phyloP scores from a whole-genome alignment of 2,329 filamentous ascomycete species.

The Mycosphaerella sp. region DNA sequence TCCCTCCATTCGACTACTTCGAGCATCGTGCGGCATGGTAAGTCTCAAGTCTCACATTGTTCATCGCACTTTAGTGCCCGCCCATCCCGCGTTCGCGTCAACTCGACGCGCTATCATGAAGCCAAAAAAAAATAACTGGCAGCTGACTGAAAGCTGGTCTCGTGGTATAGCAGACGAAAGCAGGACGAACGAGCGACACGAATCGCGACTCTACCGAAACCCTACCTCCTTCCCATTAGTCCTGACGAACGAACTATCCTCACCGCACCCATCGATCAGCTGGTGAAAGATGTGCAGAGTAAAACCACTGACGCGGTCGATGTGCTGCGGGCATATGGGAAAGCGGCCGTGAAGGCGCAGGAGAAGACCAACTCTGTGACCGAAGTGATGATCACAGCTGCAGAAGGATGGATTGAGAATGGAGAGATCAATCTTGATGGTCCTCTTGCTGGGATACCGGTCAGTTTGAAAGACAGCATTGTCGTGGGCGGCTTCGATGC shows the following conservation, averaged over 20 bases:
- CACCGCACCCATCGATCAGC: constrained; percentile 64
- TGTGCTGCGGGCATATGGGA: constrained; percentile 79
- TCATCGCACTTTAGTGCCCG: neutral
- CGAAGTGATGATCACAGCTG: constrained; percentile 72
- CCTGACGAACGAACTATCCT: constrained; percentile 60
- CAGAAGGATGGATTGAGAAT: constrained; percentile 61
- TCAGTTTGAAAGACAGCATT: constrained; percentile 73
- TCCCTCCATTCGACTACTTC: constrained; percentile 56
- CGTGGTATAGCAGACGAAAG: constrained; percentile 60
- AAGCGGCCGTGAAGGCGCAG: constrained; percentile 76
- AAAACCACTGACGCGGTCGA: constrained; percentile 59
- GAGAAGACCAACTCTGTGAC: constrained; percentile 84
- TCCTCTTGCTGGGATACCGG: constrained; percentile 77
- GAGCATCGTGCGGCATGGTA: constrained; percentile 68
- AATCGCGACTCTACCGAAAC: constrained; percentile 58
- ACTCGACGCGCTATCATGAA: neutral
- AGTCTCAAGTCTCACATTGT: constrained; percentile 23
- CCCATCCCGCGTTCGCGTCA: constrained; percentile 14
- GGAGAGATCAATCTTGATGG: constrained; percentile 65
- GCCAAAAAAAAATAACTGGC: neutral
- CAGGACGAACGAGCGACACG: constrained; percentile 65
- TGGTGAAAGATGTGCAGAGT: constrained; percentile 73
- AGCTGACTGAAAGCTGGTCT: neutral
- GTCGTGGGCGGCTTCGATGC: constrained; percentile 77
- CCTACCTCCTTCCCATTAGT: constrained; percentile 62